Conservation (phyloP, 441 rosid species). For the Croton setiger region DNA sequence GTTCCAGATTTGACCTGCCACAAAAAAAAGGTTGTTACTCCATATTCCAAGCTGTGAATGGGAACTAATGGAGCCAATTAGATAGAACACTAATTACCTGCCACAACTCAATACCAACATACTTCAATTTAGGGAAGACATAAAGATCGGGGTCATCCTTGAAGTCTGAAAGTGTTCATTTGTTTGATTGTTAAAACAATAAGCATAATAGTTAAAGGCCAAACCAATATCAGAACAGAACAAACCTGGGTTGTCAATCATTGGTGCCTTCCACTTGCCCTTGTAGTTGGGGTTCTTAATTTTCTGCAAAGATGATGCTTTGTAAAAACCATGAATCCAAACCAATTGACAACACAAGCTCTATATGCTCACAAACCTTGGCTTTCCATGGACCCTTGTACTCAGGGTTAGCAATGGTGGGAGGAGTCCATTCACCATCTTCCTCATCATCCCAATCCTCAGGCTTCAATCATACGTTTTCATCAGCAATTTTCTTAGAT, state of each 20-base stretch:
- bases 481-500: conserved; percentile 13
- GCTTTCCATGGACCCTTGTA: conserved; percentile 92
- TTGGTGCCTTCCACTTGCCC: conserved; percentile 83
- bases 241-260: conserved; percentile 82
- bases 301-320: conserved; percentile 40
- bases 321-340: conserved; percentile 1
- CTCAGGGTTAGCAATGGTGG: conserved; percentile 85
- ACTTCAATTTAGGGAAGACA: conserved; percentile 78
- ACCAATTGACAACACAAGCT: not conserved
- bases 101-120: conserved; percentile 93
- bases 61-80: not conserved
- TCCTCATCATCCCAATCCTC: conserved; percentile 98
- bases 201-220: not conserved
- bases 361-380: conserved; percentile 49
- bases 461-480: conserved; percentile 43
- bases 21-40: not conserved
- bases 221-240: not conserved
- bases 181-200: not conserved
- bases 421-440: conserved; percentile 92
- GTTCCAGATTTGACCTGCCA: conserved; percentile 93
- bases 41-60: not conserved
- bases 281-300: conserved; percentile 82
- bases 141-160: conserved; percentile 90
- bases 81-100: conserved; percentile 54
- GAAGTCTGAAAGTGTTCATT: conserved; percentile 53